Evolutionary conservation across 257 asterid species (phyloP).

Genomic region (Solanum boliviense): DNA sequence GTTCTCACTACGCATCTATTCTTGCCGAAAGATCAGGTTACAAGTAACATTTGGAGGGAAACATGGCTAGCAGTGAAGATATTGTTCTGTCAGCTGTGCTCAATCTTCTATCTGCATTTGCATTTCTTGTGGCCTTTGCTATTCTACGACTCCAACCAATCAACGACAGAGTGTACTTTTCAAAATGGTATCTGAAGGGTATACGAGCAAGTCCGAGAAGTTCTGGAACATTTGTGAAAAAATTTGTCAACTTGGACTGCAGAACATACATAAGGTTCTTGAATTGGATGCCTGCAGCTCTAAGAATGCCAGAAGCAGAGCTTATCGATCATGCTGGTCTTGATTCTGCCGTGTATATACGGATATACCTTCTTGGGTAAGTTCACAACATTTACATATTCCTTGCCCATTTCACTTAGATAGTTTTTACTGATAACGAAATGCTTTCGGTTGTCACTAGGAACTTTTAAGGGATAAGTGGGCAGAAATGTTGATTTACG

Average conservation of each 20-base stretch:
- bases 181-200: constrained; percentile 81
- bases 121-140: constrained; percentile 69
- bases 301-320: constrained; percentile 78
- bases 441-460: not conserved
- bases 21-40: not conserved
- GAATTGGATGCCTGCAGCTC: constrained; percentile 90
- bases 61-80: constrained; percentile 63
- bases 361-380: constrained; percentile 89
- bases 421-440: not conserved
- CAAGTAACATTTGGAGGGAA: not conserved
- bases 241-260: constrained; percentile 40
- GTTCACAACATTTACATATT: constrained; percentile 2
- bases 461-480: not conserved
- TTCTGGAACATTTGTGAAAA: constrained; percentile 31
- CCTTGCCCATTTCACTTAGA: not conserved
- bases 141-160: constrained; percentile 71
- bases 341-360: constrained; percentile 67
- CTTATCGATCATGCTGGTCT: constrained; percentile 89
- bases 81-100: constrained; percentile 58
- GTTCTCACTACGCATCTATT: not conserved
- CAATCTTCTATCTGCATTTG: constrained; percentile 62
- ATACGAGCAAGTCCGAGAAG: constrained; percentile 50
- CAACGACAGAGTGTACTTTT: constrained; percentile 66
- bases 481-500: not conserved
- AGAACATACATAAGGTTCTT: constrained; percentile 50